Conservation (phyloP, 805 yeast genomes). For the Barnettozyma sp. region DNA sequence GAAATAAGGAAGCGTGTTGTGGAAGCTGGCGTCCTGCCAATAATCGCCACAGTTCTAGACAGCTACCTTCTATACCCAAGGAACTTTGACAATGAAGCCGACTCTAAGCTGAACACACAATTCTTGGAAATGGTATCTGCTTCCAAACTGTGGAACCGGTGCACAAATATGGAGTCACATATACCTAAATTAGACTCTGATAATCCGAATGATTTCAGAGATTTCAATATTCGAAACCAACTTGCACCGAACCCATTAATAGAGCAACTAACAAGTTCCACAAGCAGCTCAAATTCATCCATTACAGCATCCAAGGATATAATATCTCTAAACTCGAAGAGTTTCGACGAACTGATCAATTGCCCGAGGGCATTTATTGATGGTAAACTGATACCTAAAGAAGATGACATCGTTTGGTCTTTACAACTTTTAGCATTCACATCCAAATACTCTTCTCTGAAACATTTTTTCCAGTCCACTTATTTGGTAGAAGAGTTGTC, state of each 20-base stretch:
- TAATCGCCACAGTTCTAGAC: conserved; percentile 86
- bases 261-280: not conserved
- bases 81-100: conserved; percentile 27
- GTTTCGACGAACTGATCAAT: conserved; percentile 24
- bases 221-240: conserved; percentile 2
- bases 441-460: conserved; percentile 80
- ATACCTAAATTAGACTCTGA: conserved; percentile 1
- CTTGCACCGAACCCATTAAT: not conserved
- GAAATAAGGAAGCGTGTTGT: conserved; percentile 78
- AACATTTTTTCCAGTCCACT: conserved; percentile 66
- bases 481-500: conserved; percentile 70
- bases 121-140: conserved; percentile 15
- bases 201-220: conserved; percentile 2
- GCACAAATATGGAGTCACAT: not conserved
- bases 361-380: conserved; percentile 50
- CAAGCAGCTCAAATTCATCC: not conserved
- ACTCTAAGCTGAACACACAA: conserved; percentile 11
- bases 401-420: conserved; percentile 92
- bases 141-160: conserved; percentile 6
- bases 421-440: conserved; percentile 87
- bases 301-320: conserved; percentile 9
- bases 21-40: conserved; percentile 85
- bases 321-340: conserved; percentile 14
- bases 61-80: conserved; percentile 51
- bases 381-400: conserved; percentile 81